Conservation (phyloP, 768 basidiomycete genomes). For the Tricholoma furcatifolium region DNA sequence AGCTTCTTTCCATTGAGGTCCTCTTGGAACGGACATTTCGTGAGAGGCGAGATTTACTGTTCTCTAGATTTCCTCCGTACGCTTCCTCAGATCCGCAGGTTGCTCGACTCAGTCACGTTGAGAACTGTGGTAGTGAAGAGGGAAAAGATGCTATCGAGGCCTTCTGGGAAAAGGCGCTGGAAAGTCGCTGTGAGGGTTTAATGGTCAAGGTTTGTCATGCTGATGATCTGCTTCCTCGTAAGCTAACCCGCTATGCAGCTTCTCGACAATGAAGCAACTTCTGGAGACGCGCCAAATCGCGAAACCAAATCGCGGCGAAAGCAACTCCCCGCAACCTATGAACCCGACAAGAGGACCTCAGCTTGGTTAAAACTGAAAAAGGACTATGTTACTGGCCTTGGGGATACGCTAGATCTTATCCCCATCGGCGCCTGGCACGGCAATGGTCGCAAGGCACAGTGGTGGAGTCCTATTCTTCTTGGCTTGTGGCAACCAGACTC, state of each 20-base stretch:
- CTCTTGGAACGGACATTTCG: slow-evolving; percentile 71
- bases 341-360: slow-evolving; percentile 82
- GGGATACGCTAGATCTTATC: slow-evolving; percentile 73
- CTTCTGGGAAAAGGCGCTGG: slow-evolving; percentile 76
- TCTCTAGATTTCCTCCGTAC: slow-evolving; percentile 57
- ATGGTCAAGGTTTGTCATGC: slow-evolving; percentile 77
- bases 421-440: slow-evolving; percentile 88
- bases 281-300: slow-evolving; percentile 30
- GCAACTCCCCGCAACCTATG: slow-evolving; percentile 81
- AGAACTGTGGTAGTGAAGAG: slow-evolving; percentile 62
- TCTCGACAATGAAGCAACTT: slow-evolving; percentile 52
- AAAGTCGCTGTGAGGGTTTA: slow-evolving; percentile 84
- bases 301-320: slow-evolving; percentile 48
- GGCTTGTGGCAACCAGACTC: slow-evolving; percentile 67
- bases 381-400: slow-evolving; percentile 80
- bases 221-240: background rate
- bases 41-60: slow-evolving; percentile 63
- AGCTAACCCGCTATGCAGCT: slow-evolving; percentile 41
- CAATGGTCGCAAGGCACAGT: slow-evolving; percentile 82
- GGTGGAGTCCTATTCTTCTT: slow-evolving; percentile 91
- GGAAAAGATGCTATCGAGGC: slow-evolving; percentile 63
- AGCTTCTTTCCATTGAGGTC: slow-evolving; percentile 39
- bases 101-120: slow-evolving; percentile 74
- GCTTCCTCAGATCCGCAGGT: slow-evolving; percentile 37
- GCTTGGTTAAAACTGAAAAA: slow-evolving; percentile 94